Evolutionary conservation across 2,329 filamentous ascomycete genomes (phyloP).

Genomic region (Sodiomyces alkalinus): DNA sequence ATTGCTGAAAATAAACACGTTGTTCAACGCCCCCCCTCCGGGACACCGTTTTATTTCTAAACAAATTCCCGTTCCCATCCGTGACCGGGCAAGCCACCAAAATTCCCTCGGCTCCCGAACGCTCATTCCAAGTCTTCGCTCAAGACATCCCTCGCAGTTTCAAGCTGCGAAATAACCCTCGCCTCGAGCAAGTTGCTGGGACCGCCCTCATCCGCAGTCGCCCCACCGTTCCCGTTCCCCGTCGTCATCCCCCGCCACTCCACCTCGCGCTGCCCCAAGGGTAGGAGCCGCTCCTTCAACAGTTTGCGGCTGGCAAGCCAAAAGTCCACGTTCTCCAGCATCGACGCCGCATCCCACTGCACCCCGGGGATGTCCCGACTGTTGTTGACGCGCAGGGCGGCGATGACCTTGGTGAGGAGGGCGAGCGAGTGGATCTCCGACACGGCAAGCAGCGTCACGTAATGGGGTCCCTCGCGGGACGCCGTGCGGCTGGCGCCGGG

Average conservation of each 20-base stretch:
- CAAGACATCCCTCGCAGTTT: constrained; percentile 40
- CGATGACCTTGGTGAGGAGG: constrained; percentile 59
- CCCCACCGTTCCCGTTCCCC: no score
- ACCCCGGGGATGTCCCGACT: constrained; percentile 59
- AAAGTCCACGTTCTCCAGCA: constrained; percentile 73
- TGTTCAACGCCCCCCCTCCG: no score
- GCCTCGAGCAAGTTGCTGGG: constrained; percentile 52
- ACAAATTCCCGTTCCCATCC: no score
- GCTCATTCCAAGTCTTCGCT: constrained; percentile 30
- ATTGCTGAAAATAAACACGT: no score
- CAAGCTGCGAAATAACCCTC: constrained; percentile 56
- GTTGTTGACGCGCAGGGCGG: constrained; percentile 47
- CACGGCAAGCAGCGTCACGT: constrained; percentile 57
- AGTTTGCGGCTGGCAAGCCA: constrained; percentile 56
- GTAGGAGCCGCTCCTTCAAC: constrained; percentile 57
- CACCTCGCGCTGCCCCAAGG: constrained; percentile 56
- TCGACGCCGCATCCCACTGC: constrained; percentile 55
- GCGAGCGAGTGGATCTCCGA: constrained; percentile 68
- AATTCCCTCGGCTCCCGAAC: no score
- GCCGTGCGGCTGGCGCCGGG: constrained; percentile 37
- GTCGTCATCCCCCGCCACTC: constrained; percentile 37
- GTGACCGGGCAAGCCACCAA: no score
- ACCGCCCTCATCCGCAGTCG: constrained; percentile 16
- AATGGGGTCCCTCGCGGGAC: constrained; percentile 34
- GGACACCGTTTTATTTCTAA: no score